Conservation (phyloP, 345 rosid genomes). For the Psidium friedrichsthalianum region DNA sequence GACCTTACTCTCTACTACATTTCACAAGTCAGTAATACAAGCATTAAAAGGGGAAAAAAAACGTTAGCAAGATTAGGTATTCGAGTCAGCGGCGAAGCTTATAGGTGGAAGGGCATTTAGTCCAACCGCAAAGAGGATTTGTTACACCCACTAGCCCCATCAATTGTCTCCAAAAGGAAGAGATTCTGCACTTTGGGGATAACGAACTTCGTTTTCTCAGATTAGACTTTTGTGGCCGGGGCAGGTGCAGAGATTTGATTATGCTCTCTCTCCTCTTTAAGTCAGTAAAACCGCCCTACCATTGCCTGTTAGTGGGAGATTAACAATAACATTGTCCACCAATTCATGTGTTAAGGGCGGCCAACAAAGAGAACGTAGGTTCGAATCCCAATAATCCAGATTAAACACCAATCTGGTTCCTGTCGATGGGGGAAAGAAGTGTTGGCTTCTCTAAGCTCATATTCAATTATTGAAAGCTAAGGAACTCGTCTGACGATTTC, state of each 20-base stretch:
- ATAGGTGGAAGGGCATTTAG: background rate
- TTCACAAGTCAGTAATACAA: background rate
- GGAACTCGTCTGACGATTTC: background rate
- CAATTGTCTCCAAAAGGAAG: background rate
- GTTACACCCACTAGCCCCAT: conserved; percentile 33
- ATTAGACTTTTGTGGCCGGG: background rate
- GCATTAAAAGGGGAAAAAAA: background rate
- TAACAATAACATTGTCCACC: background rate
- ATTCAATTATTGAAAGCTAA: background rate
- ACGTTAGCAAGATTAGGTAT: conserved; percentile 16
- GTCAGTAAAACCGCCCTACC: background rate
- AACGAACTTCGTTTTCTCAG: background rate
- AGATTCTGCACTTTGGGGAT: background rate
- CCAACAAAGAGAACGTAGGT: background rate
- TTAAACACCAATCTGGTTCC: background rate
- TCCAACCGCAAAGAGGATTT: conserved; percentile 28
- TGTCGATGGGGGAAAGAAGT: background rate
- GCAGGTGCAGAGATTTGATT: background rate
- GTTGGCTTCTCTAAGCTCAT: background rate
- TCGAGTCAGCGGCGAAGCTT: conserved; percentile 3
- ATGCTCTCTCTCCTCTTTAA: background rate
- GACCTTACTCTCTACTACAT: background rate
- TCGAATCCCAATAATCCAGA: background rate
- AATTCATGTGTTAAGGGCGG: background rate
- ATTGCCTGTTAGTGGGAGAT: background rate